A percentile compares a stretch with the other conserved stretches of the same genome.
Evolutionary conservation across 2,329 filamentous ascomycete species (phyloP).

Genomic region (Penicillium sclerotigenum): DNA sequence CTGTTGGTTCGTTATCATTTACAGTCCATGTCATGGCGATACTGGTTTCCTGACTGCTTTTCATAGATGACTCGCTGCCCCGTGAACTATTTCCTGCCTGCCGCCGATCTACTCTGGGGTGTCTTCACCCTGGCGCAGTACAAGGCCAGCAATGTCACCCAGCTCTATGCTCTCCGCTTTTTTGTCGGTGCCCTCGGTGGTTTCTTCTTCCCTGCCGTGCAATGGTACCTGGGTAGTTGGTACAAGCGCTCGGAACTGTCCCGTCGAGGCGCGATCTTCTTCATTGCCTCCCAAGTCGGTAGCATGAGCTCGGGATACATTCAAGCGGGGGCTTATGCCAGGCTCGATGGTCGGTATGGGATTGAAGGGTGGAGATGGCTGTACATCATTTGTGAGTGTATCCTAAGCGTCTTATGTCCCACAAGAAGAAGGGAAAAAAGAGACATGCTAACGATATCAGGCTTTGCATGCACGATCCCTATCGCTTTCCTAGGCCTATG

Average conservation of each 20-base stretch:
- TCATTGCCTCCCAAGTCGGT: conserved; percentile 23
- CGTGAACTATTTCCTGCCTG: conserved; percentile 20
- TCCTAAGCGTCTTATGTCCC: too few relatives aligned
- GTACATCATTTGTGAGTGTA: conserved; percentile 18
- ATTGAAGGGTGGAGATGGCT: conserved; percentile 21
- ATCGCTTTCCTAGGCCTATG: conserved; percentile 23
- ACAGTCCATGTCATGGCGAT: neutral
- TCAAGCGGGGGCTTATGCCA: conserved; percentile 22
- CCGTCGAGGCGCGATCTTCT: conserved; percentile 24
- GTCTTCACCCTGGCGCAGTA: conserved; percentile 18
- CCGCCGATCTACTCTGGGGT: conserved; percentile 18
- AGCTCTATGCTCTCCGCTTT: conserved; percentile 34
- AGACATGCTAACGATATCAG: neutral
- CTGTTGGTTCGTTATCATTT: conserved; percentile 8
- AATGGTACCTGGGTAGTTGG: conserved; percentile 25
- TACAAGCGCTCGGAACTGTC: conserved; percentile 24
- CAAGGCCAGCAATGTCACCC: conserved; percentile 19
- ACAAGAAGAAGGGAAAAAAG: neutral
- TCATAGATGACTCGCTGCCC: conserved; percentile 19
- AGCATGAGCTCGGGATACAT: conserved; percentile 26
- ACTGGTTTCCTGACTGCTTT: neutral
- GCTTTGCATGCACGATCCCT: conserved; percentile 23
- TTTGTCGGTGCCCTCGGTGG: conserved; percentile 35
- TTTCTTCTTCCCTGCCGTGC: conserved; percentile 31
- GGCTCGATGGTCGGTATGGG: conserved; percentile 15